A percentile compares a stretch with the other conserved stretches of the same genome.
These are phyloP conservation scores for Puya raimondii DNA, from an alignment of 176 grass and related monocot genomes.

Conservation along the genomic window DNA sequence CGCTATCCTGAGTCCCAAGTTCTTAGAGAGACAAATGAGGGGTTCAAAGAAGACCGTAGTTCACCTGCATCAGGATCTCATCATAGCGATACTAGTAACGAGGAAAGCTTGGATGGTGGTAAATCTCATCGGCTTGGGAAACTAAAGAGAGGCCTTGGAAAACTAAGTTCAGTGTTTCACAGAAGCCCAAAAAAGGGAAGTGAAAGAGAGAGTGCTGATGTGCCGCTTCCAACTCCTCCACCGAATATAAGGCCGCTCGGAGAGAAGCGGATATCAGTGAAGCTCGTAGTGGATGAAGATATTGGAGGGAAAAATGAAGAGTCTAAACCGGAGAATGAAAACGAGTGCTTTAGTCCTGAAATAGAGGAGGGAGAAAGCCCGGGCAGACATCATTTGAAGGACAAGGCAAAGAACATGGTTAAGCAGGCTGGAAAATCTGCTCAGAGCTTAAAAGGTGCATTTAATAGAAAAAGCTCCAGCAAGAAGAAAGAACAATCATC, in stretches of 20 bases:
- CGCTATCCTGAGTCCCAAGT: slow-evolving; percentile 45
- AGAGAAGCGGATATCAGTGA: slow-evolving; percentile 54
- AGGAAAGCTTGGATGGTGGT: slow-evolving; percentile 35
- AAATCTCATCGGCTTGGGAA: slow-evolving; percentile 26
- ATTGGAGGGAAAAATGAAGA: slow-evolving; percentile 1
- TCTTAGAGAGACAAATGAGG: slow-evolving; percentile 24
- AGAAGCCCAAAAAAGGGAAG: slow-evolving; percentile 34
- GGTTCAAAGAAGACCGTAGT: slow-evolving; percentile 36
- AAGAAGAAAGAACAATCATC: slow-evolving; percentile 32
- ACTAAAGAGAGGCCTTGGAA: slow-evolving; percentile 65
- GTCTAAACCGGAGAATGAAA: slow-evolving; percentile 14
- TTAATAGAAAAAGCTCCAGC: slow-evolving; percentile 49
- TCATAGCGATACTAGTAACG: slow-evolving; percentile 50
- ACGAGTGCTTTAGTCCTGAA: slow-evolving; percentile 16
- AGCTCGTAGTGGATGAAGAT: slow-evolving; percentile 39
- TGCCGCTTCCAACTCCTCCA: slow-evolving; percentile 22
- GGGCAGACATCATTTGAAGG: slow-evolving; percentile 34
- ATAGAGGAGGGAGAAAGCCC: slow-evolving; percentile 21
- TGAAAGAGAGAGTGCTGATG: slow-evolving; percentile 20
- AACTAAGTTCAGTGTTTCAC: slow-evolving; percentile 45
- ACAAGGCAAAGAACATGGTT: slow-evolving; percentile 48
- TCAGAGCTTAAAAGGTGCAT: slow-evolving; percentile 40
- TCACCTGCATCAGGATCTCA: slow-evolving; percentile 48
- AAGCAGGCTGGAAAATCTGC: slow-evolving; percentile 48
- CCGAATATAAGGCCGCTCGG: slow-evolving; percentile 40